Conservation (phyloP, 2,329 filamentous ascomycete genomes). For the Talaromyces sp. region DNA sequence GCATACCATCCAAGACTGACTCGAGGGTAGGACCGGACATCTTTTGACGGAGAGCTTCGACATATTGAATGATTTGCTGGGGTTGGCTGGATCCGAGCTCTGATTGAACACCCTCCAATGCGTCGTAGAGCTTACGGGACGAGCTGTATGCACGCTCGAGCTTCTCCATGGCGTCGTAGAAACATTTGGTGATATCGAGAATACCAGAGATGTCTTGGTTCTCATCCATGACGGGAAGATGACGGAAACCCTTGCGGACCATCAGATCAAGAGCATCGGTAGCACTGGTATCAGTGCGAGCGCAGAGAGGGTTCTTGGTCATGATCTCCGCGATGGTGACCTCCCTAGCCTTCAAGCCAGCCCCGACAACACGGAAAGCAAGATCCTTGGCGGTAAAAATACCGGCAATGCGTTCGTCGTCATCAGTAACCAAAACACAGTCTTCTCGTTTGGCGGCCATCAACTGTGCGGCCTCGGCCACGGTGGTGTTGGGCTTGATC, state of each 20-base stretch:
- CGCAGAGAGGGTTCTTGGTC: slow-evolving; percentile 98
- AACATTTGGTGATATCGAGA: slow-evolving; percentile 98
- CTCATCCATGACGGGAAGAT: slow-evolving; percentile 98
- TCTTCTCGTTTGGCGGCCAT: slow-evolving; percentile 99
- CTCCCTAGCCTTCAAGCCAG: slow-evolving; percentile 80
- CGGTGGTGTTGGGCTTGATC: slow-evolving; percentile 91
- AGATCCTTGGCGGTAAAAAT: slow-evolving; percentile 99
- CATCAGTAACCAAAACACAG: slow-evolving; percentile 94
- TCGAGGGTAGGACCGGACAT: slow-evolving; percentile 98
- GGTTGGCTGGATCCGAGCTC: slow-evolving; percentile 94
- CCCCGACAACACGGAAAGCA: slow-evolving; percentile 91
- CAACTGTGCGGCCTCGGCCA: slow-evolving; percentile 92
- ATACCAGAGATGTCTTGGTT: slow-evolving; percentile 99
- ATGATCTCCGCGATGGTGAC: slow-evolving; percentile 97
- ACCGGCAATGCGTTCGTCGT: slow-evolving; percentile 94
- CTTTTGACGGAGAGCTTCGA: slow-evolving; percentile 88
- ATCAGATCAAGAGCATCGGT: slow-evolving; percentile 96
- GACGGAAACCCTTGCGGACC: slow-evolving; percentile 96
- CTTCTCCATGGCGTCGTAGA: slow-evolving; percentile 99
- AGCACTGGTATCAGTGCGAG: slow-evolving; percentile 93
- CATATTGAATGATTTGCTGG: slow-evolving; percentile 98
- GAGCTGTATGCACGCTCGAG: slow-evolving; percentile 95
- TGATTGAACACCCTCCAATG: slow-evolving; percentile 93
- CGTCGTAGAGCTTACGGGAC: slow-evolving; percentile 96
- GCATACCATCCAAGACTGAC: slow-evolving; percentile 85